Evolutionary conservation across 2,329 filamentous ascomycete genomes (phyloP), one percentile per base, ranked within the genome.

Genomic region (Cladophialophora exuberans): DNA sequence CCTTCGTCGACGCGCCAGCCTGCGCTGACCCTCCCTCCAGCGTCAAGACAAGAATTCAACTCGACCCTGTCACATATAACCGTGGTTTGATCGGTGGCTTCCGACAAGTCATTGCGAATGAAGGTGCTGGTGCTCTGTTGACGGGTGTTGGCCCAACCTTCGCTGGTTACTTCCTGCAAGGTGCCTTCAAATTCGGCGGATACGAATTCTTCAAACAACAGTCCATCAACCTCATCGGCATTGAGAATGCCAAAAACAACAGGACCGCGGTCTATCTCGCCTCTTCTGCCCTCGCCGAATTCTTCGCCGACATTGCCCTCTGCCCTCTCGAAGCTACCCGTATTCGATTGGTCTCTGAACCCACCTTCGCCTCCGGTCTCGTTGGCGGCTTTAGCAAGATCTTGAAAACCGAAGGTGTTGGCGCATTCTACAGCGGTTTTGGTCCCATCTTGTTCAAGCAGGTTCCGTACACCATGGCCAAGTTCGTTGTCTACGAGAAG

Each of bases 191-290:
- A 81, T 94, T 94, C 76, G 90, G 90, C 75, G 90, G 90, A 74
- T 96, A 96, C 77, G 90, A 96, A 80, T 87, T 95, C 79, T 95
- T 96, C 88, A 95, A 96, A 87, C 84, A 92, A 80, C 88, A 94
- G 79, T 84, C 80, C 72, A 94, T 95, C 77, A 87, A 90, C 81
- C 60, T 81, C 61, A 76, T 95, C 69, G 90, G 90, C 70, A 85
- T 86, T 73, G 88, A 92, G 76, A 84, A 80, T 63, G 89, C 89
- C 67, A 81, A 81, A 68, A 83, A 90, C 75, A 90, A 92, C 84
- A 84, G 88, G 67, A 90, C 87, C 61, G 84, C 84, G 64, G 85
- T 93, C 77, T 93, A 93, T 83, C 83, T 90, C 64, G 88, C 82
- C 65, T 82, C 81, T 23, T 77, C 83, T 59, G 83, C 79, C 60